Base-by-base conservation (phyloP, 352 stramenopile species). In the Phytophthora sansomeana region DNA sequence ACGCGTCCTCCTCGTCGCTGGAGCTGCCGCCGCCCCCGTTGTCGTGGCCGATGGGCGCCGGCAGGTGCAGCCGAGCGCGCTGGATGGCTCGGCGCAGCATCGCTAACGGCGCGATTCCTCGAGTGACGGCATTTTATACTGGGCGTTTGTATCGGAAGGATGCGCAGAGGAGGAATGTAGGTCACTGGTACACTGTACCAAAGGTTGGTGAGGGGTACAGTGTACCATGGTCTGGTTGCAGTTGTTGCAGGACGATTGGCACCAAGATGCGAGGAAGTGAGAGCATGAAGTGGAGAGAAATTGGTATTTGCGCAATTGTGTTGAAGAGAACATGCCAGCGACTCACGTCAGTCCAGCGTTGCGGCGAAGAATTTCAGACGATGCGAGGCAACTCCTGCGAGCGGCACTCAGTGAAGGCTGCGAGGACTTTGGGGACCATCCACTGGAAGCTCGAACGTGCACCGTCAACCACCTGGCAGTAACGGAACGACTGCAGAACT, bases 41-140 rank as follows among this genome's bases (percentile, higher is more conserved):
- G 44, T 91, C 77, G 55, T 82, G 80, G 7, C 74, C 81, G 16
- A 79, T 86, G 58, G 80, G 72, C 41, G 80, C 74, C 26, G 82
- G 84, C 48, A 93, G 61, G 62, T 85, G 82, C 53, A 85, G 75
- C 41, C 84, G 77, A 55, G 73, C 72, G 44, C 80, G 79, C 28
- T 80, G 77, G 61, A 90, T 70, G 24, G 80, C 69, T 55, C 84
- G 84, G 54, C 77, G 78, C 63, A 92, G 74, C 84, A 93, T 92
- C 19, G 26, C 39, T 43, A 41, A 8, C 28, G 26, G 5, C n/a
- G 32, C 44, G 46, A 36, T 38, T 55, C 47, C n/a, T 30, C 21
- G 24, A 39, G 9, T 39, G 33, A 14, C 10, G 16, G 33, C 33
- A 39, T 39, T n/a, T 38, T 39, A 6, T 14, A 62, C 39, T 56